A percentile compares a stretch with the other conserved stretches of the same genome.
phyloP scores from a whole-genome alignment of 305 asterid species.

The Plantago rigida region DNA sequence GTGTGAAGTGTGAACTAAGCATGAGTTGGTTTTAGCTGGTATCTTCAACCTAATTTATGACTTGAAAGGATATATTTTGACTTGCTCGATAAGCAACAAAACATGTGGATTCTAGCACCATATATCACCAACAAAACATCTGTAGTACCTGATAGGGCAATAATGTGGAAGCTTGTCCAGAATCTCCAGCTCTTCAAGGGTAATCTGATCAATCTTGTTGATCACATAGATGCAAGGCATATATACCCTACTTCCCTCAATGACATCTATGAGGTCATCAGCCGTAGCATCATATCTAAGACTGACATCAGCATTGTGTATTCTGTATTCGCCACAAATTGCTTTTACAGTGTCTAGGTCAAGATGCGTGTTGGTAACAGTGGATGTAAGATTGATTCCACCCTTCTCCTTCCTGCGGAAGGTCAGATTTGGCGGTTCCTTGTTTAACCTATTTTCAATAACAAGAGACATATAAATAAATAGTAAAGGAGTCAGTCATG shows the following conservation, averaged over 20 bases:
- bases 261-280: conserved; percentile 93
- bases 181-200: conserved; percentile 91
- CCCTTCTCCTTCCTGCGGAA: conserved; percentile 92
- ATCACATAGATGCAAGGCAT: conserved; percentile 85
- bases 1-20: too few species aligned
- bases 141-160: conserved; percentile 79
- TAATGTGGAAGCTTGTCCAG: conserved; percentile 93
- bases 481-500: not conserved
- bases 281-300: conserved; percentile 92
- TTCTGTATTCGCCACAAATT: conserved; percentile 85
- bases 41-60: too few species aligned
- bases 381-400: conserved; percentile 86
- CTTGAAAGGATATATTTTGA: too few species aligned
- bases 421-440: conserved; percentile 91
- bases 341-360: conserved; percentile 97
- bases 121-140: conserved; percentile 8
- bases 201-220: conserved; percentile 91
- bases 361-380: conserved; percentile 63
- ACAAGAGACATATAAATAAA: conserved; percentile 13
- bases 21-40: too few species aligned
- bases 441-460: conserved; percentile 57
- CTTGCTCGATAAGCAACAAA: too few species aligned
- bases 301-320: conserved; percentile 82
- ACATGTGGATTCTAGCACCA: too few species aligned
- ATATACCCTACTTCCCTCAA: conserved; percentile 90